Base-by-base conservation (phyloP, 257 asterid genomes). In the Plantago major region DNA sequence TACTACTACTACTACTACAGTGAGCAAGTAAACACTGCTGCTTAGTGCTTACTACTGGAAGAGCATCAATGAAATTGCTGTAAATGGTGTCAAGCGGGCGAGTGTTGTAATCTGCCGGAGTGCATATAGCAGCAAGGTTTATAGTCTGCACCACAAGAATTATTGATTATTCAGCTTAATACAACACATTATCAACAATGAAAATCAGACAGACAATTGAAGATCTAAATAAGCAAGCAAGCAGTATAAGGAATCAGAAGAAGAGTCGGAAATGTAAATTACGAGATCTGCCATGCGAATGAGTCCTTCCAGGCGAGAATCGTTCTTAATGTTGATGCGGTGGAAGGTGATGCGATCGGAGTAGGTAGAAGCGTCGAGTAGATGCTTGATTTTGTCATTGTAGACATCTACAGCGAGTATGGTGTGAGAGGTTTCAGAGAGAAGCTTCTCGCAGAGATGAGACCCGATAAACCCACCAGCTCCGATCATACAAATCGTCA, bases 111-210 rank as follows among this genome's bases (percentile, higher is more conserved):
- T 91, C 98, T 5, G 97, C 97, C 51, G 98, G 98, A 62, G 98
- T 91, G 78, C 98, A 91, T 75, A 91, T 91, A 67, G 98, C 98
- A 26, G 98, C 98, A 75, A 91, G 98, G 79, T 91, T 91, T 58
- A 91, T 72, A 16, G 92, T 84, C 98, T 91, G 61, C 67, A 58
- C 71, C 72, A 71, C 75, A 73, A 68, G 28, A 71, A 76, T 64
- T 38, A 4, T 8, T 22, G 2, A 22, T 22, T 64, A 52, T 48
- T 75, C 76, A 72, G 74, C 37, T 64, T 69, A 63, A 57, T 67
- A 69, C 68, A 69, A 50, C 54, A 59, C 74, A n/a, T n/a, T n/a
- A n/a, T n/a, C n/a, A n/a, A n/a, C n/a, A n/a, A n/a, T n/a, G n/a
- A n/a, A n/a, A n/a, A n/a, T n/a, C n/a, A n/a, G n/a, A n/a, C n/a